Evolutionary conservation across 2,329 filamentous ascomycete genomes (phyloP), one percentile per base, ranked within the genome.

Genomic region (Pezicula rhizophila): DNA sequence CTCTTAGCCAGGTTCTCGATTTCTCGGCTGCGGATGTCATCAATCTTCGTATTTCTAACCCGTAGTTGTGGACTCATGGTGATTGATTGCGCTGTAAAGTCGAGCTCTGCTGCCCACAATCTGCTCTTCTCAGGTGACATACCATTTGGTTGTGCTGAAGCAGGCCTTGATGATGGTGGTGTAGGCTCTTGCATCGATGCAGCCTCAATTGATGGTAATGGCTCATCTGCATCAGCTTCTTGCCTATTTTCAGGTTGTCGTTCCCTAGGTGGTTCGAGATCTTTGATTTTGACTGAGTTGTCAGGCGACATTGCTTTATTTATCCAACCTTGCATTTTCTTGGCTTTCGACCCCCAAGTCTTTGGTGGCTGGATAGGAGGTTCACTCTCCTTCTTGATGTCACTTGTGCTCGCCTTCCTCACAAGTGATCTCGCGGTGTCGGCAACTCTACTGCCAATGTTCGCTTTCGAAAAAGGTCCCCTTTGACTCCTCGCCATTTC

Each of bases 51-150:
- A 39, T 41, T 51, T 33, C 49, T 51, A 20, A 58, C 48, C 34
- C 52, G 49, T 28, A 63, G 48, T 28, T 55, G 50, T 38, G 60
- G 60, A 39, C 60, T 63, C 12, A 48, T 54, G 42, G 50, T 52
- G 17, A 59, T 47, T 23, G 57, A 61, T 14, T 50, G 50, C 15
- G 59, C 54, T 4, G 60, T 62, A 46, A 64, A 63, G 34, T 64
- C 60, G 8, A 58, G 39, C 31, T 62, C 60, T 23, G 56, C 56
- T 45, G 57, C 48, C 57, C 58, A 62, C n/a, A 52, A 37, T 20
- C 45, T 45, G 38, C 45, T 52, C 42, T 55, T 54, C 45, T 56
- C 54, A 17, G 51, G 47, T n/a, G 50, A 52, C 6, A 35, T 26
- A 38, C 42, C 45, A 14, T 38, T 50, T 20, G 54, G 52, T 45